Evolutionary conservation across 306 rosid species (phyloP), one percentile per base, ranked within the genome.

Genomic region (Quercus robur): DNA sequence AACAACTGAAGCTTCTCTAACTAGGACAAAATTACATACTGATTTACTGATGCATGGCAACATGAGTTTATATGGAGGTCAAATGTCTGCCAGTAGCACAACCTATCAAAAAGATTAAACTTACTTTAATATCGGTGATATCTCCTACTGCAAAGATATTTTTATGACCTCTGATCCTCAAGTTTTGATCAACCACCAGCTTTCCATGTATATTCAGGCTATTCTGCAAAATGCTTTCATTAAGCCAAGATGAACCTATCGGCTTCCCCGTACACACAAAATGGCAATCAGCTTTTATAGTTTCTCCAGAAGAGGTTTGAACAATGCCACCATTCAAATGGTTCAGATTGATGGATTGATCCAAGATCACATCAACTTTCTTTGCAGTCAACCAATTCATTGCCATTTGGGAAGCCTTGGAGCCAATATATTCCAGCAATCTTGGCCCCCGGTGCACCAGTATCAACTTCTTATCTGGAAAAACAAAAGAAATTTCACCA

Each of bases 71-170:
- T 3, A 19, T 5, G 4, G 62, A 56, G 26, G n/a, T 56, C n/a
- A 3, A 56, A 56, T 3, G 62, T 56, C 11, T 3, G 26, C 62
- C 23, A 56, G 26, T n/a, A 56, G 62, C 62, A 19, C 11, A 56
- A 56, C 25, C 62, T n/a, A 56, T 7, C 23, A 10, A 56, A n/a
- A 56, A 1, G 62, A 56, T 7, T n/a, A 56, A 46, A 83, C 90
- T 91, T 83, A 94, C 96, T 15, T 66, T 83, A 83, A 94, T 62
- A 73, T 92, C 86, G 73, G 97, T 87, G 71, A 92, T 94, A 82
- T 94, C 97, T 77, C 97, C 97, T 21, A 90, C 77, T 52, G 96
- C 96, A 73, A 89, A 94, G 67, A 89, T 56, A 78, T 92, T 86
- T 26, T 13, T 35, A 44, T 86, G 82, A 2, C 96, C 90, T 55